A percentile compares a stretch with the other conserved stretches of the same genome.
These are phyloP conservation scores for Sherardia arvensis DNA, from an alignment of 257 asterid species.

Conservation along the genomic window DNA sequence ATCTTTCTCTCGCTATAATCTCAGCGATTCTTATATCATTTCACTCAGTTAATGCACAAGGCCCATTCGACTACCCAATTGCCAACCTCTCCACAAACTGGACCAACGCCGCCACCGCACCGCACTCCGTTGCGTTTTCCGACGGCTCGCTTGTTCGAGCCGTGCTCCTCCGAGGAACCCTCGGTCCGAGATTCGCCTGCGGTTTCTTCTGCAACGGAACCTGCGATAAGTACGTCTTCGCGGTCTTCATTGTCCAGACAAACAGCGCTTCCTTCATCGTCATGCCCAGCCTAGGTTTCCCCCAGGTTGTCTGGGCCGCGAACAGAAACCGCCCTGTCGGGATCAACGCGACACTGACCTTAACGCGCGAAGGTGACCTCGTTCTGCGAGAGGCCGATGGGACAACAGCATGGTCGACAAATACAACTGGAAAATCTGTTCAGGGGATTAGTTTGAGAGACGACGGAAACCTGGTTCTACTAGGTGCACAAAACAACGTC, in stretches of 20 bases:
- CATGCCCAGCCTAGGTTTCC: slow-evolving; percentile 23
- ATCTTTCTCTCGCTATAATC: background rate
- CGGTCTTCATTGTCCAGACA: slow-evolving; percentile 30
- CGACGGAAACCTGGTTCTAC: slow-evolving; percentile 31
- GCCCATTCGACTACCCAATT: slow-evolving; percentile 34
- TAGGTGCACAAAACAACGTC: slow-evolving; percentile 9
- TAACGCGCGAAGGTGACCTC: slow-evolving; percentile 29
- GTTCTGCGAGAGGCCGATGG: slow-evolving; percentile 33
- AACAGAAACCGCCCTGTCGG: slow-evolving; percentile 26
- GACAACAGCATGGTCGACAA: slow-evolving; percentile 35
- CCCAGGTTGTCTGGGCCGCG: slow-evolving; percentile 52
- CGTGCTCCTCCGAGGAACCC: slow-evolving; percentile 32
- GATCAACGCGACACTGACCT: slow-evolving; percentile 29
- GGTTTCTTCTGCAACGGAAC: slow-evolving; percentile 37
- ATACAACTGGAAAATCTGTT: slow-evolving; percentile 29
- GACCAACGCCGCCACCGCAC: slow-evolving; percentile 29
- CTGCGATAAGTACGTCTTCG: slow-evolving; percentile 34
- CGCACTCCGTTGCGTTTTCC: slow-evolving; percentile 17
- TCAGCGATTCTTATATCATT: background rate
- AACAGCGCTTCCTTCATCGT: slow-evolving; percentile 17
- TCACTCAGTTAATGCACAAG: slow-evolving; percentile 16
- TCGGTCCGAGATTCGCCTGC: slow-evolving; percentile 35
- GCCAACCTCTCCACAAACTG: slow-evolving; percentile 39
- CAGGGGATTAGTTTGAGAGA: slow-evolving; percentile 29
- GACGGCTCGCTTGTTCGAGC: slow-evolving; percentile 29